Base-by-base conservation (phyloP, 495 filamentous ascomycete species). In the Penicillium pulvis region DNA sequence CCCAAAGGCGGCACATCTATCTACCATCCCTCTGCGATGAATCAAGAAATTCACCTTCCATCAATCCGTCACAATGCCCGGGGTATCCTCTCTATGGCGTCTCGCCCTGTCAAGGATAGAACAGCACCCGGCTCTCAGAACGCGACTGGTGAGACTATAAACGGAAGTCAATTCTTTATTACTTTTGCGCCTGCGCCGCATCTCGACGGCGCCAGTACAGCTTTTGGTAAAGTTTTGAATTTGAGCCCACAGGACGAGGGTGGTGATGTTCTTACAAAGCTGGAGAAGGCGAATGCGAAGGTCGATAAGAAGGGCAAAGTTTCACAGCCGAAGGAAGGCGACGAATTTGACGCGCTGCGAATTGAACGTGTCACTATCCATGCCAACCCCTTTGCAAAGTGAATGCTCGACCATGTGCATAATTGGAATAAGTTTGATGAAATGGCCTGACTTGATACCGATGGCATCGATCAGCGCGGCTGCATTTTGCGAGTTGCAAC, bases 101-200 rank as follows among this genome's bases (percentile, higher is more conserved):
- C 97, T 65, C 84, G 85, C 53, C 77, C 77, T 3, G 75, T 79
- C 8, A 91, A 90, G 64, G 87, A 89, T 3, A 60, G 60, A 6
- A 78, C 75, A 1, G 71, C 72, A 10, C 77, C 75, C 1, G 77
- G 77, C 1, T 75, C 73, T 23, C 77, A 78, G 45, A 69, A 72
- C 44, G 75, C 77, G 30, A 74, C 71, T 11, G 85, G 86, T 0
- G 80, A 89, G 3, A 82, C 82, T 9, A 93, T 93, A 45, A 98
- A 98, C 72, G 93, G 91, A 16, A 92, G 89, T 60, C 94, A 98
- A 76, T 98, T 98, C 71, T 98, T 96, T 71, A 82, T 98, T 50
- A 83, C 87, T 7, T 92, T 93, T 71, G 91, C 88, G 47, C 82
- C 89, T 26, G 91, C 92, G 44, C 87, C 91, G 54, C 94, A 98